Percentiles rank a stretch among this genome's conserved stretches.
Conservation (phyloP, 306 rosid genomes). For the Rubus parviflorus region DNA sequence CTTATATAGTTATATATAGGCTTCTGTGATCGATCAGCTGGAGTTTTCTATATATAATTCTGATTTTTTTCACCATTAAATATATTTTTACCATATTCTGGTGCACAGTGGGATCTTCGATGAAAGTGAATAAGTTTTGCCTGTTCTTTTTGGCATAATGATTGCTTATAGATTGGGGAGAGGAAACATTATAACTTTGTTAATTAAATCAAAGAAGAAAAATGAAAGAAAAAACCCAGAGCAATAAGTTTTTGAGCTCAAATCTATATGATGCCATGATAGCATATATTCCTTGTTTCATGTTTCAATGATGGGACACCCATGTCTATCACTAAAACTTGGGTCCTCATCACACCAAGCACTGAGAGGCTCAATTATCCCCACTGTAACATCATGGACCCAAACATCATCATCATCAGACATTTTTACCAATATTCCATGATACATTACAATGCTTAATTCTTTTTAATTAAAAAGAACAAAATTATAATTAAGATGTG, state of each 20-base stretch:
- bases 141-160: slow-evolving; percentile 21
- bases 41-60: too few relatives aligned
- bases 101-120: background rate
- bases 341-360: slow-evolving; percentile 19
- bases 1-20: too few relatives aligned
- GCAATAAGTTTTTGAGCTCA: slow-evolving; percentile 13
- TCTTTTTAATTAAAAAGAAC: background rate
- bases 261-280: slow-evolving; percentile 18
- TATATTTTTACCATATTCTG: background rate
- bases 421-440: background rate
- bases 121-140: background rate
- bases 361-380: slow-evolving; percentile 18
- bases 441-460: background rate
- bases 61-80: background rate
- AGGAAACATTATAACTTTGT: slow-evolving; percentile 23
- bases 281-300: slow-evolving; percentile 29
- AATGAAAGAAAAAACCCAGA: background rate
- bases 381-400: slow-evolving; percentile 19
- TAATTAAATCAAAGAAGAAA: slow-evolving; percentile 1
- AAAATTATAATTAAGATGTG: background rate
- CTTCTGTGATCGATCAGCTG: too few relatives aligned
- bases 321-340: slow-evolving; percentile 23
- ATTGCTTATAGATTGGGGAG: slow-evolving; percentile 33
- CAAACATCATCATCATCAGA: slow-evolving; percentile 2
- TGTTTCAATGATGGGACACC: slow-evolving; percentile 43